Evolutionary conservation across 2,329 filamentous ascomycete genomes (phyloP).

Genomic region (Pseudogymnoascus sp.): DNA sequence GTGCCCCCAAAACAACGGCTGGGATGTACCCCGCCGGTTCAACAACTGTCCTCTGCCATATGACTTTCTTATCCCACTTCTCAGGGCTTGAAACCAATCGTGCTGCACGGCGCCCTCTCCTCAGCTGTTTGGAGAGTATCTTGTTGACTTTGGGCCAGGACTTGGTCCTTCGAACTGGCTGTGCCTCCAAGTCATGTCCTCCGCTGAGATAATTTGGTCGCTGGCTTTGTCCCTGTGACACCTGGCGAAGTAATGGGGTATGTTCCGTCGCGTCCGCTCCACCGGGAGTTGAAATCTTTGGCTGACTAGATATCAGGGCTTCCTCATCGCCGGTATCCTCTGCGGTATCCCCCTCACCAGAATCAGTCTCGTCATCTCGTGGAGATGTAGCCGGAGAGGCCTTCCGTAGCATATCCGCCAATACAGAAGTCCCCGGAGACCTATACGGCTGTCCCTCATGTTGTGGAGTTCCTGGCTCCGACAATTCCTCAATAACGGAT

Average conservation of each 20-base stretch:
- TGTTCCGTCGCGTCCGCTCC: conserved; percentile 20
- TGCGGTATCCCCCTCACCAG: neutral
- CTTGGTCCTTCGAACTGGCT: conserved; percentile 16
- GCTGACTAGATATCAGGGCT: neutral
- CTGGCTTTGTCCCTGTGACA: conserved; percentile 13
- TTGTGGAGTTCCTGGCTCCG: conserved; percentile 48
- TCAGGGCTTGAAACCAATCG: conserved; percentile 50
- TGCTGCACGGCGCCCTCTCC: conserved; percentile 19
- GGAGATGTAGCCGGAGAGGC: conserved; percentile 28
- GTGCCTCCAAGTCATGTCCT: conserved; percentile 27
- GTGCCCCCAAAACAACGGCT: conserved; percentile 76
- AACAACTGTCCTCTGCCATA: conserved; percentile 59
- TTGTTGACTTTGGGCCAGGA: conserved; percentile 27
- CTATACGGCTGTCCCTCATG: conserved; percentile 27
- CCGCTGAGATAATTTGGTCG: conserved; percentile 27
- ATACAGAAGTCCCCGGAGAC: conserved; percentile 36
- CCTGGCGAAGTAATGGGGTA: conserved; percentile 25
- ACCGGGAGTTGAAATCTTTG: neutral
- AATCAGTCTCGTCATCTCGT: conserved; percentile 10
- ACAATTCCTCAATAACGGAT: conserved; percentile 54
- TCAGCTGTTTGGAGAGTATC: conserved; percentile 19
- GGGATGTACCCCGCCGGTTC: conserved; percentile 67
- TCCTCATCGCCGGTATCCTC: neutral
- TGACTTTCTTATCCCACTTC: conserved; percentile 59
- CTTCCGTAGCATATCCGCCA: conserved; percentile 43